Percentiles rank a stretch among this genome's conserved stretches.
Evolutionary conservation across 2,329 filamentous ascomycete species (phyloP).

Genomic region (Cucurbitaria berberidis): DNA sequence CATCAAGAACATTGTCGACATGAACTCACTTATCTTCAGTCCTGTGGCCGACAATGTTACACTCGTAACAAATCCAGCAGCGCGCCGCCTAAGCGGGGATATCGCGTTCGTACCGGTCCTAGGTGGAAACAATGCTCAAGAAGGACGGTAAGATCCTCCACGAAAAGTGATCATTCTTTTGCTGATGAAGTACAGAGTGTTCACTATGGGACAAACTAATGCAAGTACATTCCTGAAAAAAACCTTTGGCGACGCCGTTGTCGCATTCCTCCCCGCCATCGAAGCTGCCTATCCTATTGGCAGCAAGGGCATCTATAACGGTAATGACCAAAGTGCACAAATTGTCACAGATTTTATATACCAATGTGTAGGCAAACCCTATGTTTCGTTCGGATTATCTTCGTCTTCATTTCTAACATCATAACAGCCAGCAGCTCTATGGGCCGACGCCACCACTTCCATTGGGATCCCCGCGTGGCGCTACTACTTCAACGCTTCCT

Average conservation of each 20-base stretch:
- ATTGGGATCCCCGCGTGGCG: slow-evolving; percentile 34
- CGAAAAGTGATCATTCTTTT: background rate
- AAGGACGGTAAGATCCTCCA: slow-evolving; percentile 21
- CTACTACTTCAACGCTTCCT: slow-evolving; percentile 40
- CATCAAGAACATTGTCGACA: slow-evolving; percentile 26
- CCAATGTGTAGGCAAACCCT: slow-evolving; percentile 18
- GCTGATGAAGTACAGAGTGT: slow-evolving; percentile 16
- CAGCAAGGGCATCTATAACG: slow-evolving; percentile 16
- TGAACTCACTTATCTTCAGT: slow-evolving; percentile 25
- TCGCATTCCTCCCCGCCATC: slow-evolving; percentile 21
- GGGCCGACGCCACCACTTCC: slow-evolving; percentile 29
- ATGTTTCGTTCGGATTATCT: background rate
- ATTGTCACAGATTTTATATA: slow-evolving; percentile 26
- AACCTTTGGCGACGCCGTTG: slow-evolving; percentile 9
- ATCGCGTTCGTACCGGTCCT: slow-evolving; percentile 37
- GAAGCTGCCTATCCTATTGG: slow-evolving; percentile 31
- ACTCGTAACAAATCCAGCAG: slow-evolving; percentile 21
- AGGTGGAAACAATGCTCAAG: slow-evolving; percentile 33
- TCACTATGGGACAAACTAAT: slow-evolving; percentile 24
- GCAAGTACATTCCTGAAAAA: slow-evolving; percentile 24
- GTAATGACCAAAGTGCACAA: slow-evolving; percentile 23
- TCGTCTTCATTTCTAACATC: background rate
- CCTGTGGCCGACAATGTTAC: slow-evolving; percentile 32
- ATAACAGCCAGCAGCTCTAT: slow-evolving; percentile 20
- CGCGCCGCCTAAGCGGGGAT: slow-evolving; percentile 22